These are phyloP conservation scores for Avena insularis DNA, from an alignment of 176 grass and related monocot genomes.

Conservation along the genomic window DNA sequence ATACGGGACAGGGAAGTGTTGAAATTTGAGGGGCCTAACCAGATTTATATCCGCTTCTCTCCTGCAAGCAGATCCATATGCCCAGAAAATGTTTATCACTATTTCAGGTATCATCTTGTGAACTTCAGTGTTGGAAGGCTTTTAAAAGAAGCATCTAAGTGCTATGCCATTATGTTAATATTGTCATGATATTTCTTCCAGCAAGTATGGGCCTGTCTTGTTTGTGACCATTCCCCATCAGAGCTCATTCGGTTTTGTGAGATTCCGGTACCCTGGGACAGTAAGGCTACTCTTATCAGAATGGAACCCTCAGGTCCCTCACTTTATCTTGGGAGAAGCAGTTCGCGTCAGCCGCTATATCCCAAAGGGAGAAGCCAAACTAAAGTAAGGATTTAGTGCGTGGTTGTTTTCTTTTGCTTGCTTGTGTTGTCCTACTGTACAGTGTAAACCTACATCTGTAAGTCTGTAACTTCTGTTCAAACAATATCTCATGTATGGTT, in stretches of 20 bases:
- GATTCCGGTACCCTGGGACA: conserved; percentile 53
- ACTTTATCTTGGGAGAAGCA: conserved; percentile 53
- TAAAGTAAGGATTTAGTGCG: neutral
- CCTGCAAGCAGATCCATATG: conserved; percentile 51
- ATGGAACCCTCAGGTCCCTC: conserved; percentile 51
- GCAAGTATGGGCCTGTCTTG: conserved; percentile 58
- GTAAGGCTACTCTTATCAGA: conserved; percentile 55
- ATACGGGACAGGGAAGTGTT: neutral
- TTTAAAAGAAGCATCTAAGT: conserved; percentile 12
- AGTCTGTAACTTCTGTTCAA: neutral
- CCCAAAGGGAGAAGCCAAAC: conserved; percentile 40
- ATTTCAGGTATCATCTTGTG: conserved; percentile 60
- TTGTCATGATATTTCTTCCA: conserved; percentile 40
- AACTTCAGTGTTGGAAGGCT: neutral
- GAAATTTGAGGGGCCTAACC: neutral
- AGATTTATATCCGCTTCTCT: conserved; percentile 67
- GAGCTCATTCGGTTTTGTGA: conserved; percentile 66
- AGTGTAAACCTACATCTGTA: neutral
- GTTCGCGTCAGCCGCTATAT: conserved; percentile 50
- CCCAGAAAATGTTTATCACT: conserved; percentile 33
- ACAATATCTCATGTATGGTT: conserved; percentile 2
- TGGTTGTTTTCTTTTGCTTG: conserved; percentile 15
- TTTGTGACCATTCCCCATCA: conserved; percentile 51
- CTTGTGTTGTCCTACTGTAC: conserved; percentile 1
- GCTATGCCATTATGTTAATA: neutral